Conservation (phyloP, 2,329 filamentous ascomycete species). For the Pestalotiopsis sp. region DNA sequence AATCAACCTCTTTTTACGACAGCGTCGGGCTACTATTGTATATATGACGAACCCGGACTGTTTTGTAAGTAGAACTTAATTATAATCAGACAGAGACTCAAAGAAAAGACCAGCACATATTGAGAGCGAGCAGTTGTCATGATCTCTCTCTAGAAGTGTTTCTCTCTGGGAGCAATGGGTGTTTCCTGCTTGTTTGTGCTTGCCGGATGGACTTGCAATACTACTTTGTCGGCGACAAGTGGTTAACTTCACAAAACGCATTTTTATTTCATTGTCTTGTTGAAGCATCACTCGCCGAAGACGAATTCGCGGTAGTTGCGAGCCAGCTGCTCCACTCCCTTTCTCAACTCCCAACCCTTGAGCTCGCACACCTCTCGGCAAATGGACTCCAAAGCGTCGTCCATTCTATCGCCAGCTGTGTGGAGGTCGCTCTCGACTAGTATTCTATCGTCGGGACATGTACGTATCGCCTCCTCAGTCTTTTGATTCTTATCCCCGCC, state of each 20-base stretch:
- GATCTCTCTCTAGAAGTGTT: no score
- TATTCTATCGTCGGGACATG: slow-evolving; percentile 76
- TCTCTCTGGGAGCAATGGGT: no score
- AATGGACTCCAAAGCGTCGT: slow-evolving; percentile 73
- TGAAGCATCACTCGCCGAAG: slow-evolving; percentile 52
- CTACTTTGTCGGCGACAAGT: no score
- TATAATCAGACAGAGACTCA: neutral
- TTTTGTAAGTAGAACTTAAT: neutral
- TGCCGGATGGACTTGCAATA: no score
- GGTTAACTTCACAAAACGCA: no score
- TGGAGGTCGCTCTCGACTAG: slow-evolving; percentile 92
- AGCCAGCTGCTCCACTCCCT: slow-evolving; percentile 70
- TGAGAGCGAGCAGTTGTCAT: no score
- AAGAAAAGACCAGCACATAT: no score
- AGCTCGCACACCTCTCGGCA: slow-evolving; percentile 75
- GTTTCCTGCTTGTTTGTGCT: no score
- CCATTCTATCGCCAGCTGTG: slow-evolving; percentile 79
- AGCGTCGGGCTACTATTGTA: neutral
- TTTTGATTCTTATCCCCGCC: slow-evolving; percentile 47
- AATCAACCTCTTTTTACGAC: neutral
- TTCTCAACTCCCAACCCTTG: slow-evolving; percentile 75
- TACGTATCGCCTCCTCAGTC: slow-evolving; percentile 68
- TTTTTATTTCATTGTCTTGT: no score
- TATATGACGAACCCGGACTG: neutral
- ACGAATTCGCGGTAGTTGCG: slow-evolving; percentile 80